Evolutionary conservation across 2,329 filamentous ascomycete genomes (phyloP), one percentile per base, ranked within the genome.

Genomic region (Capronia epimyces): DNA sequence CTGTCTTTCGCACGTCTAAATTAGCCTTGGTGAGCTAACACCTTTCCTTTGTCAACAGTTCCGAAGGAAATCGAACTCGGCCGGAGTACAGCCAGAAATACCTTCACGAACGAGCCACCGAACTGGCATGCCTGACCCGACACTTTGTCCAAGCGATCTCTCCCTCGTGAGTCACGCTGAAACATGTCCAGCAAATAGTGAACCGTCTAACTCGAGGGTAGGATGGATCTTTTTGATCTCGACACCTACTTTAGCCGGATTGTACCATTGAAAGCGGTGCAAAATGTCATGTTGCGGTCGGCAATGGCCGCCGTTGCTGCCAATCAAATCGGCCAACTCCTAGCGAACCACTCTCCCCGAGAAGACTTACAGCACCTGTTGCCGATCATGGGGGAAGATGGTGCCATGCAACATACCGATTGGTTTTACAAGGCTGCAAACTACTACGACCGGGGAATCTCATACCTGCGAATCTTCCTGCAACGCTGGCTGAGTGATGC

Each of bases 341-440:
- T 58, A 42, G 55, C 55, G 43, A 57, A 52, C 16, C 46, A 54
- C 21, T 40, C 51, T 16, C 46, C 55, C 2, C 20, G 43, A 43
- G 46, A 55, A 22, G 52, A 50, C 20, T 25, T 57, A 40, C 52
- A 54, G 15, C 55, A 57, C 46, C 49, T 57, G 1, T 12, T 57
- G 20, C 55, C 55, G 4, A 43, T 57, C 7, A 41, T 57, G 16
- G 55, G 52, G 16, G 55, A 55, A 10, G 49, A 50, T 13, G 49
- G 43, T 22, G 25, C 9, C 2, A 27, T 64, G 18, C 63, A 70
- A 18, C 69, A 78, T 3, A 56, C 46, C 3, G 77, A 82, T 58
- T 82, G 80, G 79, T 75, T 73, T 49, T 78, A 81, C 60, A 80
- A 80, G 54, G 78, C 75, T 2, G 76, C 78, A 0, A 77, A 80